Conservation (phyloP, 176 grass and related monocot species). For the Tillandsia fasciculata region DNA sequence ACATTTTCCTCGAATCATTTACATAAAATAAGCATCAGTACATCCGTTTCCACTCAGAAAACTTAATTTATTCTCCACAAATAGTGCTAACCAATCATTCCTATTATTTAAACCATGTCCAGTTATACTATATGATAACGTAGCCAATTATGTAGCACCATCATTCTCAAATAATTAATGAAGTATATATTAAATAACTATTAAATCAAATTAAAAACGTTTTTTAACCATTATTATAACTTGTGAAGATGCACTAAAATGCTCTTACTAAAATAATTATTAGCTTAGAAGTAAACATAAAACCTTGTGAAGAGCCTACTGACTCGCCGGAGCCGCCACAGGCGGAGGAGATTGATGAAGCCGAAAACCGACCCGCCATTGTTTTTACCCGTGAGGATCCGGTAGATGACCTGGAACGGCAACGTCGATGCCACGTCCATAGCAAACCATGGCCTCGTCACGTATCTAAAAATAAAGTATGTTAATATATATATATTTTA, state of each 20-base stretch:
- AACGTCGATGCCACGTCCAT: conserved; percentile 53
- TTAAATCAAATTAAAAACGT: too few species aligned
- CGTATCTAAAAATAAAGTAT: conserved; percentile 1
- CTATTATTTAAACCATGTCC: too few species aligned
- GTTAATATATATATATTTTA: neutral
- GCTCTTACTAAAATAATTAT: neutral
- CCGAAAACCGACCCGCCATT: conserved; percentile 9
- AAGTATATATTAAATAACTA: too few species aligned
- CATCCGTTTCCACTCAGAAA: too few species aligned
- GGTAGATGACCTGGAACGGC: conserved; percentile 37
- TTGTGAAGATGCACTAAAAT: neutral
- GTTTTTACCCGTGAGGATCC: conserved; percentile 15
- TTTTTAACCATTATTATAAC: too few species aligned
- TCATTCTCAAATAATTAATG: too few species aligned
- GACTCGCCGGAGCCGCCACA: conserved; percentile 46
- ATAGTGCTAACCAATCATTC: too few species aligned
- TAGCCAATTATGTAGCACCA: too few species aligned
- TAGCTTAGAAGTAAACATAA: neutral
- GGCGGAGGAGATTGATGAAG: conserved; percentile 38
- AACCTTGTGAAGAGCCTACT: conserved; percentile 38
- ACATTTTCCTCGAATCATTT: too few species aligned
- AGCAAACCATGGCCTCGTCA: conserved; percentile 26
- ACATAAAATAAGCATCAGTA: too few species aligned
- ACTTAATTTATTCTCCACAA: too few species aligned
- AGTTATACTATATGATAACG: too few species aligned